Evolutionary conservation across 805 yeast genomes (phyloP).

Genomic region (Wickerhamiella brachini): DNA sequence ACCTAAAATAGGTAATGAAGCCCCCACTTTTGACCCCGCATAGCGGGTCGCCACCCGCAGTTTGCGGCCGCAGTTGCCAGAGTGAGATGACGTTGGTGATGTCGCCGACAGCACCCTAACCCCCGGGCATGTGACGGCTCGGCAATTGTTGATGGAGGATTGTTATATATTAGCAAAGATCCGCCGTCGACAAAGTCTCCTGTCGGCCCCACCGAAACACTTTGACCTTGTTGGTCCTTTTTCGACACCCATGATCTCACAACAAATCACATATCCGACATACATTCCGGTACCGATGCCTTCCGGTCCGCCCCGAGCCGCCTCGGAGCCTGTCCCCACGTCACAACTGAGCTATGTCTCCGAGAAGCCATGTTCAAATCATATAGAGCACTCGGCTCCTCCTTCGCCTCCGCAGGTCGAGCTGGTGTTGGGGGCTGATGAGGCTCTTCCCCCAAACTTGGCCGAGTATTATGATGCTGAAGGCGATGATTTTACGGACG

Average conservation of each 20-base stretch:
- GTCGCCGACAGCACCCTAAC: neutral
- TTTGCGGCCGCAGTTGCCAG: neutral
- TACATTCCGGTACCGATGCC: neutral
- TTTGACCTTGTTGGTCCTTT: neutral
- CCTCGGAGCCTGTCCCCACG: neutral
- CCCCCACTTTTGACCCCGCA: neutral
- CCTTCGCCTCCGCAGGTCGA: neutral
- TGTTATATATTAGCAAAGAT: neutral
- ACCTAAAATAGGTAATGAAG: too few relatives aligned
- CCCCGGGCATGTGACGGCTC: neutral
- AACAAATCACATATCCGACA: neutral
- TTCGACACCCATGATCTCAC: neutral
- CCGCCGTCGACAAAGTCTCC: neutral
- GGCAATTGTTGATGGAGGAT: neutral
- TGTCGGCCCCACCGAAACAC: neutral
- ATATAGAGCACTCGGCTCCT: neutral
- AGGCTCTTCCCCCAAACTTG: neutral
- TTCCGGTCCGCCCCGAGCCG: neutral
- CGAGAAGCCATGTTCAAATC: neutral
- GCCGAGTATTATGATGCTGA: neutral
- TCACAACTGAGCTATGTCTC: neutral
- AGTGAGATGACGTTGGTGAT: neutral
- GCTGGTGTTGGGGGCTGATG: neutral
- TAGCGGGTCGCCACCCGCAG: neutral
- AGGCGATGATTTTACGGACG: slow-evolving; percentile 24